A percentile compares a stretch with the other conserved stretches of the same genome.
These are phyloP conservation scores for Hirsutella rhossiliensis DNA, from an alignment of 2,329 filamentous ascomycete genomes.

Conservation along the genomic window DNA sequence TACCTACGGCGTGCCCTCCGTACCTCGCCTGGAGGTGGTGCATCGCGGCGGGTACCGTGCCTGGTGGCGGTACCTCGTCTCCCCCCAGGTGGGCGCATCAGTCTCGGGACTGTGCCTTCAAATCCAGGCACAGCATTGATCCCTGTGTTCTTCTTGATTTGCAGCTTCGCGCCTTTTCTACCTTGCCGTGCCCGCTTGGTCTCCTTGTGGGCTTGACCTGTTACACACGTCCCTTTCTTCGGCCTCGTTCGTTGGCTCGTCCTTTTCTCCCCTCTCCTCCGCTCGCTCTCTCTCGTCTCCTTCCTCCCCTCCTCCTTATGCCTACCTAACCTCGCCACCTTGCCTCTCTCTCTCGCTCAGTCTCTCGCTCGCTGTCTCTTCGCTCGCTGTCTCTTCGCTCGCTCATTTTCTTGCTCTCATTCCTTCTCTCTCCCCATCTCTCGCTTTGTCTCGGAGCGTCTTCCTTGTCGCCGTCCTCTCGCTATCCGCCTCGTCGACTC, in stretches of 20 bases:
- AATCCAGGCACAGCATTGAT: conserved; percentile 3
- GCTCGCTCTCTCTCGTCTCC: conserved; percentile 6
- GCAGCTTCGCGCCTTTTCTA: neutral
- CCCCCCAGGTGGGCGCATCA: too few species aligned
- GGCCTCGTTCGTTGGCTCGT: conserved; percentile 2
- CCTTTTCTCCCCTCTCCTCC: neutral
- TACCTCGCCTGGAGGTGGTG: too few species aligned
- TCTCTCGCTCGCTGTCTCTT: conserved; percentile 5
- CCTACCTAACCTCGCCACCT: neutral
- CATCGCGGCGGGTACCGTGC: too few species aligned
- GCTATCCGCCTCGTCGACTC: conserved; percentile 6
- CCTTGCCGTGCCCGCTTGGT: neutral
- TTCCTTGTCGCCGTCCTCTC: conserved; percentile 6
- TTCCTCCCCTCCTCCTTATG: neutral
- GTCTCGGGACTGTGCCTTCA: too few species aligned
- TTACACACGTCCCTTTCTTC: conserved; percentile 1
- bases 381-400: conserved; percentile 5
- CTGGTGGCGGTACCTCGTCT: too few species aligned
- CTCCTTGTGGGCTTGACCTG: conserved; percentile 1
- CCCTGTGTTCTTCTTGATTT: conserved; percentile 1
- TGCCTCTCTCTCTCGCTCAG: neutral
- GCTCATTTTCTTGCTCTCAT: conserved; percentile 3
- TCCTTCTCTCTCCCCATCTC: conserved; percentile 3
- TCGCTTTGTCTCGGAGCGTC: neutral
- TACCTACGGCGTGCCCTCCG: too few species aligned